Evolutionary conservation across 78 protist species (phyloP).

Genomic region (Pelomyxa schiedti): DNA sequence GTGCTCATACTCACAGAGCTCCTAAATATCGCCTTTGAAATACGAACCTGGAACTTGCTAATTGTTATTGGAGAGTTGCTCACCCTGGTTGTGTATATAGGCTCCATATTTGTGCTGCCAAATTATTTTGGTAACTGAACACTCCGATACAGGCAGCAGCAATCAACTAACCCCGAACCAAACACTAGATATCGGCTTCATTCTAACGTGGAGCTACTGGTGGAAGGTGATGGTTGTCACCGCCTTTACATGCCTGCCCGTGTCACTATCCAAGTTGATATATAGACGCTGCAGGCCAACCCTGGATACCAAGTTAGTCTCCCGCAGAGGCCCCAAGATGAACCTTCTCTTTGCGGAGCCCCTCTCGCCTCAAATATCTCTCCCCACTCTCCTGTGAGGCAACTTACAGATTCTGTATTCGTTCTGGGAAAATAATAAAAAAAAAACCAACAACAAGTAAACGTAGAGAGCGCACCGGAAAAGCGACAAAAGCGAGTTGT

Average conservation of each 20-base stretch:
- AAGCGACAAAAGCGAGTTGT: no score
- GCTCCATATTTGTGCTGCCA: conserved; percentile 58
- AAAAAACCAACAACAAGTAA: no score
- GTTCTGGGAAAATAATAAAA: no score
- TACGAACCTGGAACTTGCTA: conserved; percentile 60
- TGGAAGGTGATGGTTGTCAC: conserved; percentile 58
- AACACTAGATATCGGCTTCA: conserved; percentile 44
- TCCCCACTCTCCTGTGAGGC: no score
- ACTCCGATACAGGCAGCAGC: background rate
- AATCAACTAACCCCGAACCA: background rate
- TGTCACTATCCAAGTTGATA: background rate
- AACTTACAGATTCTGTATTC: no score
- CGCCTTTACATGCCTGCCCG: background rate
- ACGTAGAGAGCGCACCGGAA: no score
- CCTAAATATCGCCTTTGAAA: conserved; percentile 73
- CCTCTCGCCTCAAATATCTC: no score
- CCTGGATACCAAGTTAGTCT: no score
- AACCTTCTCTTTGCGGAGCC: no score
- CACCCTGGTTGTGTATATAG: conserved; percentile 37
- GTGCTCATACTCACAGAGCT: conserved; percentile 88
- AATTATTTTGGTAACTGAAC: conserved; percentile 22
- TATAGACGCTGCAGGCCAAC: no score
- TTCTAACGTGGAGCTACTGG: conserved; percentile 45
- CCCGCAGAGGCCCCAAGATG: no score
- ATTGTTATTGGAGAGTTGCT: conserved; percentile 45